These are phyloP conservation scores for Notholithocarpus densiflorus DNA, from an alignment of 306 rosid species.

Conservation along the genomic window DNA sequence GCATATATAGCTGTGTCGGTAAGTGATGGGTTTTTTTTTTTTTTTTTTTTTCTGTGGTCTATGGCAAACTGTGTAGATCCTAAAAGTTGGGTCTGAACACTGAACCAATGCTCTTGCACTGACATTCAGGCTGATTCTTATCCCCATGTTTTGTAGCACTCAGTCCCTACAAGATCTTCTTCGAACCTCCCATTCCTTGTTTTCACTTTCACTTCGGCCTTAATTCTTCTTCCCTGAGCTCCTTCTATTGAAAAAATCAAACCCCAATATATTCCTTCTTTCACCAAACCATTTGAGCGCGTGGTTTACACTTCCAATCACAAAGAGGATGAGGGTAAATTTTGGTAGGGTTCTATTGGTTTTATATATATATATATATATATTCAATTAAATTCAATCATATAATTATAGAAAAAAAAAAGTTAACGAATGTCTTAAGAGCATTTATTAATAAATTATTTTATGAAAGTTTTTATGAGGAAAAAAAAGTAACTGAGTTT, in stretches of 20 bases:
- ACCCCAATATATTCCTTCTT: neutral
- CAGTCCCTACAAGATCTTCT: constrained; percentile 31
- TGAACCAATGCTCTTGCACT: constrained; percentile 19
- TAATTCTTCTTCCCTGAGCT: neutral
- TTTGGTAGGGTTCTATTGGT: no score
- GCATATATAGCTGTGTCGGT: neutral
- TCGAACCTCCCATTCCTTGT: constrained; percentile 18
- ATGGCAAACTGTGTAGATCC: neutral
- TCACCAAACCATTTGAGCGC: neutral
- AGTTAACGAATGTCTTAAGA: no score
- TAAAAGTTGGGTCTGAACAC: no score
- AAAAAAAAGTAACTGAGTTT: no score
- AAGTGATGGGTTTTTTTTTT: no score
- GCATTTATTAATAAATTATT: no score
- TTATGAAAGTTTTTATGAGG: no score
- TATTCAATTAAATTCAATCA: no score
- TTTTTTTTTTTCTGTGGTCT: neutral
- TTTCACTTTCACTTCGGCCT: neutral
- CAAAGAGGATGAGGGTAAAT: neutral
- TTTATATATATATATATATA: no score
- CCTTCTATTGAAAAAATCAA: neutral
- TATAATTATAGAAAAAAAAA: fast-evolving
- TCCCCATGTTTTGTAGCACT: neutral
- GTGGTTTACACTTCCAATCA: neutral
- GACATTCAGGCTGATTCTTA: constrained; percentile 32